Percentiles rank a stretch among this genome's conserved stretches.
Conservation (phyloP, 129 eudicot genomes). For the carrot (Daucus carota) region DNA sequence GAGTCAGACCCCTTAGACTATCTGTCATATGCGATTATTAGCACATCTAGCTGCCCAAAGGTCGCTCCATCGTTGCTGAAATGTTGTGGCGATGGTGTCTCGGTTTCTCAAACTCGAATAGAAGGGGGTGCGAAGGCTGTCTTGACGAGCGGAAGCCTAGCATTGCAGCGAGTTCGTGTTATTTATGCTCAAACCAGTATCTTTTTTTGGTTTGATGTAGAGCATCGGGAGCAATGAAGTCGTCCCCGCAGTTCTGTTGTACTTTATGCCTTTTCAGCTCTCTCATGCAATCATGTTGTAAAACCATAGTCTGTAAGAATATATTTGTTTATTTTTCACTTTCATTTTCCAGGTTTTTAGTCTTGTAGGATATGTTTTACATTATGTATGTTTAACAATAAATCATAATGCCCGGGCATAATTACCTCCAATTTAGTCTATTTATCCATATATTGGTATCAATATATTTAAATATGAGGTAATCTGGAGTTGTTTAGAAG, state of each 20-base stretch:
- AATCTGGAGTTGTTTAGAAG: background rate
- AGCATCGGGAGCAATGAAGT: conserved; percentile 26
- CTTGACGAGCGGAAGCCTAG: conserved; percentile 73
- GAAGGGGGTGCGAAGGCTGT: conserved; percentile 96
- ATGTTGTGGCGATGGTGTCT: conserved; percentile 49
- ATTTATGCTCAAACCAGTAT: conserved; percentile 65
- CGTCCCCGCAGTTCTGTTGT: background rate
- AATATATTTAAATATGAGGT: background rate
- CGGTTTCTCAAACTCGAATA: conserved; percentile 74
- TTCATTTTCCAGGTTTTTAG: background rate
- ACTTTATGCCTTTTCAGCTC: background rate
- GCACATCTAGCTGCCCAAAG: conserved; percentile 48
- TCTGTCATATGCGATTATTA: conserved; percentile 81
- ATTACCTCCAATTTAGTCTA: background rate
- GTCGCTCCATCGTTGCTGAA: conserved; percentile 27
- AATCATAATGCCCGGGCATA: background rate
- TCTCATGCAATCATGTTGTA: background rate
- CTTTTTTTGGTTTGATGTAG: conserved; percentile 91
- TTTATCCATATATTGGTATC: background rate
- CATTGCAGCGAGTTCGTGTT: conserved; percentile 73
- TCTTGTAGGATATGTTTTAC: background rate
- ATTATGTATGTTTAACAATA: background rate
- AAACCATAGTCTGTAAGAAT: background rate
- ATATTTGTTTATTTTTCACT: background rate
- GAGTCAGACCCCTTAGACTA: conserved; percentile 83